phyloP scores from a whole-genome alignment of 2,329 filamentous ascomycete species.

The Exophiala lecanii-corni region DNA sequence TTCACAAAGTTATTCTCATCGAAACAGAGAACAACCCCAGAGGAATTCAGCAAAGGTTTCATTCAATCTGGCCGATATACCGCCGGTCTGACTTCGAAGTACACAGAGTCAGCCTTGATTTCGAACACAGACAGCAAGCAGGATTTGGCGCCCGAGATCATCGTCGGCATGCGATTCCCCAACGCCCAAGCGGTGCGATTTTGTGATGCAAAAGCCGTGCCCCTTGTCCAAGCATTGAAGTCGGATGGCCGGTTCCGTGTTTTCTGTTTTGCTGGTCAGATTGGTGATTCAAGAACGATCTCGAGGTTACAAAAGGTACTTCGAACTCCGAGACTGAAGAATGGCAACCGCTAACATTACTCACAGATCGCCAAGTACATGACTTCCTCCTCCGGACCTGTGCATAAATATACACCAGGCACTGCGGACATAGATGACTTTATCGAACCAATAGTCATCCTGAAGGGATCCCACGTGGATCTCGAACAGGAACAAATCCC shows the following conservation, averaged over 20 bases:
- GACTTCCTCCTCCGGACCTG: conserved; percentile 38
- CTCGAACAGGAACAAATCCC: conserved; percentile 53
- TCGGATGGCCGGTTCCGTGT: conserved; percentile 51
- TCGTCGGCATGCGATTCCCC: conserved; percentile 47
- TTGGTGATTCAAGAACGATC: conserved; percentile 29
- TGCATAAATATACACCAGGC: conserved; percentile 41
- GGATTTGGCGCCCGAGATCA: conserved; percentile 35
- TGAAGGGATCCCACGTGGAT: conserved; percentile 44
- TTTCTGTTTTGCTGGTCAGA: conserved; percentile 46
- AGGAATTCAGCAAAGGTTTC: conserved; percentile 55
- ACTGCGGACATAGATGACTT: conserved; percentile 48
- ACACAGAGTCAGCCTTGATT: conserved; percentile 49
- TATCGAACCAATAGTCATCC: conserved; percentile 54
- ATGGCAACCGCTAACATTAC: no score
- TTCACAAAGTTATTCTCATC: conserved; percentile 51
- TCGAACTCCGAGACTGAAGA: no score
- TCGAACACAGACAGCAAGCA: conserved; percentile 32
- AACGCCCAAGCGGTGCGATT: conserved; percentile 57
- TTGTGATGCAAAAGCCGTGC: conserved; percentile 56
- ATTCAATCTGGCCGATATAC: conserved; percentile 55
- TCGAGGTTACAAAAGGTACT: conserved; percentile 39
- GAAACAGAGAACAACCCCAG: conserved; percentile 33
- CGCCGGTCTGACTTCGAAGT: conserved; percentile 55
- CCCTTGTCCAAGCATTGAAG: conserved; percentile 45
- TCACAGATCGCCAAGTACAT: conserved; percentile 39